A percentile compares a stretch with the other conserved stretches of the same genome.
Evolutionary conservation across 148 eudicot genomes (phyloP).

Genomic region (Rhododendron ferrugineum): DNA sequence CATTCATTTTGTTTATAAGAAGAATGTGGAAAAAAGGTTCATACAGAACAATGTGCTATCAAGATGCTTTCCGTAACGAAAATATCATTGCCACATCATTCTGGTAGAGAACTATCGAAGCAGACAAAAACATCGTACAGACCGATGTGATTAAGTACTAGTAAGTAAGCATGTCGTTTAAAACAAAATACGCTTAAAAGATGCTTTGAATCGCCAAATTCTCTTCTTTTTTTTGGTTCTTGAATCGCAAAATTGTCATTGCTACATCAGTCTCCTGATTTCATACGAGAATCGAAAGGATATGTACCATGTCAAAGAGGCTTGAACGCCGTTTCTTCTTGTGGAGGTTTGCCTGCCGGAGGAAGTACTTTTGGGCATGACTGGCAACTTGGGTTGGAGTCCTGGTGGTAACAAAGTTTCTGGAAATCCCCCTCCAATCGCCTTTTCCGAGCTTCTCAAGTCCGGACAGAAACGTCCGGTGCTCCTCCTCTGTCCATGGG

Average conservation of each 20-base stretch:
- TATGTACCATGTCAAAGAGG: conserved; percentile 52
- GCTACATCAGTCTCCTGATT: background rate
- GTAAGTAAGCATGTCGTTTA: no score
- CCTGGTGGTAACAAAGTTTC: conserved; percentile 49
- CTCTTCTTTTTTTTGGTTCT: background rate
- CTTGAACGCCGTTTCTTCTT: conserved; percentile 49
- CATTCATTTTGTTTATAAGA: background rate
- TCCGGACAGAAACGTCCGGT: conserved; percentile 39
- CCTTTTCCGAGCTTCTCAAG: conserved; percentile 60
- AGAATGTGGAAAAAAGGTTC: background rate
- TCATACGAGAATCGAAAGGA: background rate
- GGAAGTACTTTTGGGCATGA: conserved; percentile 66
- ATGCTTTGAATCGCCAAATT: background rate
- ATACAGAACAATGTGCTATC: background rate
- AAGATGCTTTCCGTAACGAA: background rate
- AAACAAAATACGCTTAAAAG: background rate
- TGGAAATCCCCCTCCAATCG: conserved; percentile 66
- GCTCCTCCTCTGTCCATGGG: conserved; percentile 64
- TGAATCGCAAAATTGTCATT: background rate
- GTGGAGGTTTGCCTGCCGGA: conserved; percentile 36
- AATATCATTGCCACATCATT: background rate
- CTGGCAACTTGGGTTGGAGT: conserved; percentile 69
- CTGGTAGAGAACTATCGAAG: background rate
- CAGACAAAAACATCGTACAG: no score
- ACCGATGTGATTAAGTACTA: no score